Evolutionary conservation across 1,284 basidiomycete genomes (phyloP), one percentile per base, ranked within the genome.

Genomic region (Ceratobasidium sp.): DNA sequence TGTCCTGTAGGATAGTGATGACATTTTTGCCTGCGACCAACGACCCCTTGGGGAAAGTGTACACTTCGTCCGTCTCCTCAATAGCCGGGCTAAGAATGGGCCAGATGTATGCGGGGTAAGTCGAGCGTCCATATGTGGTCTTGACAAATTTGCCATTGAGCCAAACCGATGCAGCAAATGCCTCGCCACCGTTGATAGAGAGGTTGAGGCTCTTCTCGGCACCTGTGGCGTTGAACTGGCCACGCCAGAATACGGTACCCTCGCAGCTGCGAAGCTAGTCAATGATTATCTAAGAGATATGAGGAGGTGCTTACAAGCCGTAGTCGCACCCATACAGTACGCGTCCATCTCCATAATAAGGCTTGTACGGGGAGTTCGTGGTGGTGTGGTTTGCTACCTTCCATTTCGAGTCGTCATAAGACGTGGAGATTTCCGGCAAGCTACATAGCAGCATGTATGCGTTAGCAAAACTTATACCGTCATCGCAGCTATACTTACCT

Each of bases 301-400:
- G 2, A 73, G 31, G 54, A 8, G 50, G 36, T n/a, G 85, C 90
- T 81, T 76, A 93, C 93, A 90, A 94, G 59, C 89, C 90, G 82
- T 94, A 94, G 80, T 94, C 93, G 79, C 92, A 94, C 0, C 91
- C 92, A 81, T 93, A 93, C 24, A 94, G 81, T 19, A 93, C 84
- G 48, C 90, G 90, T 78, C 93, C 91, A 36, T 71, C 67, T 1
- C 93, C 93, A 78, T 91, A 93, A 72, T 87, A 83, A 14, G 89
- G 88, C 77, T 89, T 88, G 73, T 85, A 84, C 0, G 91, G 91
- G 75, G 91, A 89, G 77, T 91, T 92, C 24, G 93, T 94, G 24
- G 84, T 85, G 19, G 87, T 92, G 76, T 89, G 88, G 78, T 93
- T 85, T 36, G 92, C 93, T 36, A 86, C 78, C 0, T 84, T 83